A percentile compares a stretch with the other conserved stretches of the same genome.
phyloP scores from a whole-genome alignment of 2,329 filamentous ascomycete species.

The Stromatinia cepivora region DNA sequence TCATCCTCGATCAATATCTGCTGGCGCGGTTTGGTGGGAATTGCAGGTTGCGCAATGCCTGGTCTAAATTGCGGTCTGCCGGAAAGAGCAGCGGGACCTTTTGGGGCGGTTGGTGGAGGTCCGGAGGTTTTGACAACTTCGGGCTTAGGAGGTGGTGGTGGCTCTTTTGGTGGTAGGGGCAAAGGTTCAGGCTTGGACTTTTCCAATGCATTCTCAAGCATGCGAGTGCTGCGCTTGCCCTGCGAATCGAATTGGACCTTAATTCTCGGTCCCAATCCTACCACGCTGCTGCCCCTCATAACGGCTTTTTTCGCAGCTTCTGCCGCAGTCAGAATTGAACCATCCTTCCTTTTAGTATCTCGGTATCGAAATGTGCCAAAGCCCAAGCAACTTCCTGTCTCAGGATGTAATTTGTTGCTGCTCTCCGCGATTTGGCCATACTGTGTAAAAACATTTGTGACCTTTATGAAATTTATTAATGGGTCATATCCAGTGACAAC shows the following conservation, averaged over 20 bases:
- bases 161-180: conserved; percentile 40
- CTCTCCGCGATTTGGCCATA: conserved; percentile 89
- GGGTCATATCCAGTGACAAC: conserved; percentile 97
- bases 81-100: conserved; percentile 58
- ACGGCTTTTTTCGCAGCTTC: conserved; percentile 82
- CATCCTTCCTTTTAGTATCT: conserved; percentile 56
- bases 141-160: conserved; percentile 40
- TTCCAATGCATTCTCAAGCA: conserved; percentile 74
- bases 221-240: conserved; percentile 74
- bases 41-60: conserved; percentile 34
- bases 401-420: conserved; percentile 91
- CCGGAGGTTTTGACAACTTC: conserved; percentile 53
- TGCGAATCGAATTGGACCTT: conserved; percentile 88
- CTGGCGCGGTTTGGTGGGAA: conserved; percentile 49
- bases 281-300: conserved; percentile 69
- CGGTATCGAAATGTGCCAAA: conserved; percentile 90
- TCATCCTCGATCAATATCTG: conserved; percentile 58
- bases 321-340: conserved; percentile 63
- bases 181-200: conserved; percentile 51
- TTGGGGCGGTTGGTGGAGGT: conserved; percentile 81
- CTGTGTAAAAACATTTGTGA: conserved; percentile 72
- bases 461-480: conserved; percentile 74
- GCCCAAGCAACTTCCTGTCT: conserved; percentile 89
- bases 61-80: conserved; percentile 37
- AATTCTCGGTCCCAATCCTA: conserved; percentile 71